Evolutionary conservation across 2,329 filamentous ascomycete genomes (phyloP).

Genomic region (Aspergillus bombycis): DNA sequence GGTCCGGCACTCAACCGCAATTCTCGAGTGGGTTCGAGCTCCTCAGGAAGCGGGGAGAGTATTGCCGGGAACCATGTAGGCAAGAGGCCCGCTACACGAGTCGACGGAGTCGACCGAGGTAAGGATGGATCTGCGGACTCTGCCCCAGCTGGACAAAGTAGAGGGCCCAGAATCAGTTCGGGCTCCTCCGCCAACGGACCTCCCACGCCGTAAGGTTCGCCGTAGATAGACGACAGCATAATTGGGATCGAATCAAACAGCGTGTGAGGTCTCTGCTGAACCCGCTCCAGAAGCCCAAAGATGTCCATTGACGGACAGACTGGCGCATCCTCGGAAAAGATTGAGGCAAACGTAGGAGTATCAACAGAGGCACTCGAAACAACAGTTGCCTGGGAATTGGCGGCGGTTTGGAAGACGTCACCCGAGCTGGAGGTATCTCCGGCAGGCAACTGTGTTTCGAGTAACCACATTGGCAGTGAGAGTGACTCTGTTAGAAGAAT

Average conservation of each 20-base stretch:
- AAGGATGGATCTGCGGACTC: constrained; percentile 2
- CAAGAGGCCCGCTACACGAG: constrained; percentile 5
- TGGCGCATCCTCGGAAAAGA: constrained; percentile 8
- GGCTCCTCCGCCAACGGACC: constrained; percentile 18
- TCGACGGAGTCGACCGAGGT: neutral
- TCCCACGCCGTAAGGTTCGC: constrained; percentile 11
- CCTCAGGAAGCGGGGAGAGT: constrained; percentile 23
- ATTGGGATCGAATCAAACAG: constrained; percentile 10
- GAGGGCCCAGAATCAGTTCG: constrained; percentile 13
- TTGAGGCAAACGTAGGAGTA: constrained; percentile 6
- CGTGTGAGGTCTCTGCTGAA: constrained; percentile 13
- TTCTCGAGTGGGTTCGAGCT: constrained; percentile 1
- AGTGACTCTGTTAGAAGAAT: constrained; percentile 13
- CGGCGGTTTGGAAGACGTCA: neutral
- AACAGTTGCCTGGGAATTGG: constrained; percentile 5
- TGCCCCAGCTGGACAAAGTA: constrained; percentile 14
- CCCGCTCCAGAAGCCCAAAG: constrained; percentile 1
- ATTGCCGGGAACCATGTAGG: constrained; percentile 6
- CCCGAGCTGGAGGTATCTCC: neutral
- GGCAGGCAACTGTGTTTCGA: constrained; percentile 12
- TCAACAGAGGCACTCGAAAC: constrained; percentile 14
- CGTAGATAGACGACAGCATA: constrained; percentile 13
- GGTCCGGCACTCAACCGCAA: constrained; percentile 10
- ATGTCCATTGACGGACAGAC: neutral
- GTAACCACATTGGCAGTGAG: constrained; percentile 12